These are phyloP conservation scores for Pseudopyrenochaeta lycopersici DNA, from an alignment of 2,329 filamentous ascomycete species.

Conservation along the genomic window DNA sequence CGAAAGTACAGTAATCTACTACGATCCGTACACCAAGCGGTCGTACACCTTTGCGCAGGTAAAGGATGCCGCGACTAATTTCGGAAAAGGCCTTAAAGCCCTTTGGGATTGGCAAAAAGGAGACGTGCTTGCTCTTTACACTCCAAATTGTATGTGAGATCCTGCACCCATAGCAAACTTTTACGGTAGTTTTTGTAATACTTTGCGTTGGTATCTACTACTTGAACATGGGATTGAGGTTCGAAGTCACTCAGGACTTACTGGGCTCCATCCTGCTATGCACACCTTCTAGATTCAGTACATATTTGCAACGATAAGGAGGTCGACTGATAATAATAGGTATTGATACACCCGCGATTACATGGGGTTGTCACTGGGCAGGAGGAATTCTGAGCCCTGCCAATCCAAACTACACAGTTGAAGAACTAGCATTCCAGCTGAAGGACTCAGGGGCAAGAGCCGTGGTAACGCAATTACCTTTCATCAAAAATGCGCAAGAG, in stretches of 20 bases:
- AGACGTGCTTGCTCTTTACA: slow-evolving; percentile 83
- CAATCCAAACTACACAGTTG: slow-evolving; percentile 84
- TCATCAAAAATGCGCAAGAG: slow-evolving; percentile 70
- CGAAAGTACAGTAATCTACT: slow-evolving; percentile 71
- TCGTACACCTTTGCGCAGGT: slow-evolving; percentile 76
- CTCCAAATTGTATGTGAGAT: slow-evolving; percentile 71
- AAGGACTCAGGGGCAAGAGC: slow-evolving; percentile 78
- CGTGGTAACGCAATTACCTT: slow-evolving; percentile 75
- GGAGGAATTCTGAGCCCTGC: slow-evolving; percentile 85
- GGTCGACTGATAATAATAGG: not conserved
- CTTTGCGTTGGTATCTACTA: not conserved
- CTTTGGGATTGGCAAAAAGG: slow-evolving; percentile 81
- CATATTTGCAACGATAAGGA: not conserved
- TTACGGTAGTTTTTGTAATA: not conserved
- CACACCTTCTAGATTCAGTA: not conserved
- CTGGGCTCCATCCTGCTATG: too few species aligned
- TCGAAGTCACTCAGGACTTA: not conserved
- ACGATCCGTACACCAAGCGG: slow-evolving; percentile 74
- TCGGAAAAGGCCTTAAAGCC: slow-evolving; percentile 80
- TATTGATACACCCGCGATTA: slow-evolving; percentile 81
- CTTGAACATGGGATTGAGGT: not conserved
- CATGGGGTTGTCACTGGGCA: slow-evolving; percentile 83
- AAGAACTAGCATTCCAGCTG: slow-evolving; percentile 86
- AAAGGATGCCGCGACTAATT: slow-evolving; percentile 72
- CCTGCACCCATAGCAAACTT: not conserved